Evolutionary conservation across 768 basidiomycete species (phyloP).

Genomic region (Suillus fuscotomentosus): DNA sequence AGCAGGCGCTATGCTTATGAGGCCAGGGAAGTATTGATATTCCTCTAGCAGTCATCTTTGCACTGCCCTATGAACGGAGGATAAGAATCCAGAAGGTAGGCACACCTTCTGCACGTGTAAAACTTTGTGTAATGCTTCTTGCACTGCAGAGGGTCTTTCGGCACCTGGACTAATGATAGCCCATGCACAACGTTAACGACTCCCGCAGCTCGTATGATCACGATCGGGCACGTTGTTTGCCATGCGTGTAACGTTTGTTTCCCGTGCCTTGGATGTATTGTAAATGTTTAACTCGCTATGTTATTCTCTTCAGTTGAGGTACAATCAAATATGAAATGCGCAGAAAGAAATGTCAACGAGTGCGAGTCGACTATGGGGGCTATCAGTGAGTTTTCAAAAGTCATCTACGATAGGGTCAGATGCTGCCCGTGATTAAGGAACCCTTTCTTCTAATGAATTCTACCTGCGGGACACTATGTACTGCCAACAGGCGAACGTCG

Average conservation of each 20-base stretch:
- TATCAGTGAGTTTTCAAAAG: neutral
- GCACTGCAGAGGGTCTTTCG: constrained; percentile 39
- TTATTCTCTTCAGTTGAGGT: neutral
- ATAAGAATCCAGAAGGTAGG: constrained; percentile 46
- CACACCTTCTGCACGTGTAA: neutral
- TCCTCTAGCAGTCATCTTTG: constrained; percentile 27
- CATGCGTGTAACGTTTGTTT: neutral
- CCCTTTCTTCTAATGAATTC: neutral
- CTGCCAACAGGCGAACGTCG: neutral
- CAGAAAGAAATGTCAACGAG: neutral
- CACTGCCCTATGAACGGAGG: constrained; percentile 61
- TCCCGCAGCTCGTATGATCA: constrained; percentile 4
- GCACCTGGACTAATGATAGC: constrained; percentile 59
- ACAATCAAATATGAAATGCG: neutral
- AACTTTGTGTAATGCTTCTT: constrained; percentile 3
- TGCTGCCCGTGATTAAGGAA: neutral
- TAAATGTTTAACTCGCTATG: too few species aligned
- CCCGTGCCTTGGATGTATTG: neutral
- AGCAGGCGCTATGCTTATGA: constrained; percentile 6
- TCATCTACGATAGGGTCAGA: neutral
- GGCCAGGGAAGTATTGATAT: neutral
- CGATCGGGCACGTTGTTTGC: neutral
- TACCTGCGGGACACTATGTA: neutral
- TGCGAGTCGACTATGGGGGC: neutral
- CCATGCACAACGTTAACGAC: constrained; percentile 35